Evolutionary conservation across 225 moss, liverwort and hornwort species (phyloP).

Genomic region (Bryum argenteum): DNA sequence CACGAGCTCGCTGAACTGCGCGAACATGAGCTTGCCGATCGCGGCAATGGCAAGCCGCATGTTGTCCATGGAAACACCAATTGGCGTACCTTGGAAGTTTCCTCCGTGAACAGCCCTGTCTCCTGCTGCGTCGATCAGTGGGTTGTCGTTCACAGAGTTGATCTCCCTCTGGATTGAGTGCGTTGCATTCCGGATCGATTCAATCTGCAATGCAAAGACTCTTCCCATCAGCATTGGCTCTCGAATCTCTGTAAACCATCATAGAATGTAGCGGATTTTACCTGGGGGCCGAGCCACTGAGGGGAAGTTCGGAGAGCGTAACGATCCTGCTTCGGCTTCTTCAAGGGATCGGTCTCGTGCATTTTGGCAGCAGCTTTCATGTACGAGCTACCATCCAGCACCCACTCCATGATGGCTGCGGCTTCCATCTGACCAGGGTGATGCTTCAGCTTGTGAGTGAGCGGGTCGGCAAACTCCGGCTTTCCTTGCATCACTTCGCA

Average conservation of each 20-base stretch:
- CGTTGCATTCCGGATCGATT: constrained; percentile 56
- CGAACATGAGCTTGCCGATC: constrained; percentile 67
- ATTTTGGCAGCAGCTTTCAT: constrained; percentile 67
- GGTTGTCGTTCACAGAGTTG: constrained; percentile 77
- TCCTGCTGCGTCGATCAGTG: constrained; percentile 61
- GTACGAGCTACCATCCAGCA: constrained; percentile 69
- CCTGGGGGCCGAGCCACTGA: constrained; percentile 80
- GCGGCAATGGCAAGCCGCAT: constrained; percentile 64
- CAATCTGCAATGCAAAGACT: constrained; percentile 24
- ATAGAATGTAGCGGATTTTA: neutral
- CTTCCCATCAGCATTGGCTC: neutral
- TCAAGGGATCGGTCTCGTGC: constrained; percentile 69
- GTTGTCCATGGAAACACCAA: constrained; percentile 74
- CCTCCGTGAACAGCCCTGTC: constrained; percentile 73
- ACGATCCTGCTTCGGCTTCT: constrained; percentile 80
- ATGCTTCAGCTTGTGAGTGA: constrained; percentile 77
- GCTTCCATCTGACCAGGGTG: constrained; percentile 87
- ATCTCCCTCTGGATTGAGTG: constrained; percentile 76
- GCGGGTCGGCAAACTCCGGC: constrained; percentile 71
- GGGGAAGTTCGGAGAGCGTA: constrained; percentile 80
- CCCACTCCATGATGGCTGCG: constrained; percentile 82
- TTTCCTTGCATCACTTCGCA: constrained; percentile 89
- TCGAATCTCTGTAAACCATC: too few relatives aligned
- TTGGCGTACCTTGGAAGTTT: constrained; percentile 69
- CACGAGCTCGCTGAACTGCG: constrained; percentile 64